These are phyloP conservation scores for Mucor velutinosus DNA, from an alignment of 371 early-diverging fungal genomes.

Conservation along the genomic window DNA sequence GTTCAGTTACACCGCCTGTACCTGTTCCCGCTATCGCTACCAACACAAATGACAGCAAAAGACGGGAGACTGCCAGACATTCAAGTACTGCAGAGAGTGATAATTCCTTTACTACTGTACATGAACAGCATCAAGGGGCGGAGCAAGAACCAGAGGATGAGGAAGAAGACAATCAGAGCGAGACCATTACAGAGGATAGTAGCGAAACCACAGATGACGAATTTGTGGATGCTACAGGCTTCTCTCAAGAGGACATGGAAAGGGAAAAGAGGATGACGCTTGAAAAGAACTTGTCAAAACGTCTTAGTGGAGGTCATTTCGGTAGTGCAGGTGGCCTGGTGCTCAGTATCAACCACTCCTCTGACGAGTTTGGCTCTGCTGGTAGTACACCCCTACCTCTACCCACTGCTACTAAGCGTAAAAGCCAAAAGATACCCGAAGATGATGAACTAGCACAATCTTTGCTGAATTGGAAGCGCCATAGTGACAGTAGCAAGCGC, in stretches of 20 bases:
- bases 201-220: constrained; percentile 20
- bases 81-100: constrained; percentile 13
- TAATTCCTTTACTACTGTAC: constrained; percentile 18
- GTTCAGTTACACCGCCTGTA: neutral
- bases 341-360: constrained; percentile 24
- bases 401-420: neutral
- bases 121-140: constrained; percentile 4
- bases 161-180: constrained; percentile 22
- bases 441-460: constrained; percentile 32
- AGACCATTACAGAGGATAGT: constrained; percentile 8
- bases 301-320: constrained; percentile 51
- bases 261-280: constrained; percentile 9
- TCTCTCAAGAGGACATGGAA: constrained; percentile 24
- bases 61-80: neutral
- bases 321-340: constrained; percentile 54
- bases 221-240: constrained; percentile 22
- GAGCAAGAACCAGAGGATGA: constrained; percentile 1
- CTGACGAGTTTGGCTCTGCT: neutral
- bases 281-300: constrained; percentile 34
- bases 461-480: constrained; percentile 48
- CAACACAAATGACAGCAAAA: neutral
- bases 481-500: constrained; percentile 25
- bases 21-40: neutral
- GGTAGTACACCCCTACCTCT: neutral
- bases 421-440: neutral